Base-by-base conservation (phyloP, 768 basidiomycete species). In the Mycena albidolilacea region DNA sequence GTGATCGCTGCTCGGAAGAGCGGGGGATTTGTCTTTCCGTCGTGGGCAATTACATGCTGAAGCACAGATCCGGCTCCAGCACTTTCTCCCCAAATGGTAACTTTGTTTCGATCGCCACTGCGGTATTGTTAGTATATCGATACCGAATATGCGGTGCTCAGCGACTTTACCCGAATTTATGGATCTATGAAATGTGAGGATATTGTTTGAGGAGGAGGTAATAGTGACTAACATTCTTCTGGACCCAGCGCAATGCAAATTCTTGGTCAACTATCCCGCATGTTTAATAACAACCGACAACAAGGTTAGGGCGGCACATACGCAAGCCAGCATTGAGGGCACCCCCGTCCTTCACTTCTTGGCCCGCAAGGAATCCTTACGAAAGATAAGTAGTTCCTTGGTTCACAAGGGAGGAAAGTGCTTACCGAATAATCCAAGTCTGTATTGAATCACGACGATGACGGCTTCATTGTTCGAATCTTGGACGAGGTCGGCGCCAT, bases 41-140 rank as follows among this genome's bases (percentile, higher is more conserved):
- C 72, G 14, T 81, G 64, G 17, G 81, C 81, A 37, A 82, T 72
- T 15, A 82, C 10, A 14, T 82, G 81, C 43, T 82, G 82, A 12
- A 82, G 14, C 19, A 82, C 82, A 1, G 82, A 82, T 14, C 81
- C 82, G 12, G 76, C 82, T 39, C 81, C 80, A 23, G 77, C 75
- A 3, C 78, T 79, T 39, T 81, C 59, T 10, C 80, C 80, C 79
- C 79, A 81, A 17, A 81, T 80, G 6, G 79, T 79, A 14, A 81
- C 79, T 52, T 69, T 73, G 8, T 37, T 19, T 6, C 74, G 67
- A 52, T 78, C 74, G 3, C 77, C 77, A 19, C 77, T 74, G 43
- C 69, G 72, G 30, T 30, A 30, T 3, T 30, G 30, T 30, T 30
- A 30, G 30, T 30, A 30, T 30, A 30, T 3, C 30, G 30, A 30